These are phyloP conservation scores for Hypoxylon subgilvum DNA, from an alignment of 495 filamentous ascomycete genomes.

Conservation along the genomic window DNA sequence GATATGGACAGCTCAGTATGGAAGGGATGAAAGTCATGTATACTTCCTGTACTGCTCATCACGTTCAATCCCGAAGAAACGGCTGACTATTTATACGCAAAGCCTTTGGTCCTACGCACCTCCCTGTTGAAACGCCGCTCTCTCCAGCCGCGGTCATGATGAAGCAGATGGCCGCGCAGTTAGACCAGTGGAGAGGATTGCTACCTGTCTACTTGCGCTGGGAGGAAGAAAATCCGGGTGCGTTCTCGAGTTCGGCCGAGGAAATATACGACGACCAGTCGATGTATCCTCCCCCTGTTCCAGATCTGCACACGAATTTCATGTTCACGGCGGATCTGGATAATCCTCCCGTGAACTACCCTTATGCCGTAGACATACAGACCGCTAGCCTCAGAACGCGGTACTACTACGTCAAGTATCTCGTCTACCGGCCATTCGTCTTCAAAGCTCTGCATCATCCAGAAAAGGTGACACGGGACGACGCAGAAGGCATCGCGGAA, in stretches of 20 bases:
- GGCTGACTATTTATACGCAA: constrained; percentile 13
- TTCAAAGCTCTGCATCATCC: constrained; percentile 67
- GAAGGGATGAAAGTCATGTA: neutral
- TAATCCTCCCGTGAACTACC: constrained; percentile 47
- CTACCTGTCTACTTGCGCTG: constrained; percentile 61
- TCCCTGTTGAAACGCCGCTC: constrained; percentile 19
- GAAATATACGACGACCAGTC: constrained; percentile 37
- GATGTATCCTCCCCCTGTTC: constrained; percentile 32
- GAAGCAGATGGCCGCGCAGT: constrained; percentile 55
- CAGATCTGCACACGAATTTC: constrained; percentile 35
- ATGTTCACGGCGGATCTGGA: constrained; percentile 61
- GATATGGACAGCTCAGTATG: neutral
- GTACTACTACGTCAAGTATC: constrained; percentile 65
- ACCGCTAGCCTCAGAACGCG: constrained; percentile 61
- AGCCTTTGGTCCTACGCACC: constrained; percentile 31
- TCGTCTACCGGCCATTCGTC: constrained; percentile 64
- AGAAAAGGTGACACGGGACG: constrained; percentile 58
- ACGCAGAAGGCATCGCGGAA: constrained; percentile 56
- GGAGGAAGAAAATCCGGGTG: constrained; percentile 56
- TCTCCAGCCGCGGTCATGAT: constrained; percentile 47
- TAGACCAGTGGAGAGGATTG: constrained; percentile 62
- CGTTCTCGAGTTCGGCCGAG: constrained; percentile 42
- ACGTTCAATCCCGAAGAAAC: neutral
- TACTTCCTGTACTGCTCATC: neutral
- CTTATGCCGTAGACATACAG: constrained; percentile 60